Conservation (phyloP, 345 rosid species). For the Linum tenue region DNA sequence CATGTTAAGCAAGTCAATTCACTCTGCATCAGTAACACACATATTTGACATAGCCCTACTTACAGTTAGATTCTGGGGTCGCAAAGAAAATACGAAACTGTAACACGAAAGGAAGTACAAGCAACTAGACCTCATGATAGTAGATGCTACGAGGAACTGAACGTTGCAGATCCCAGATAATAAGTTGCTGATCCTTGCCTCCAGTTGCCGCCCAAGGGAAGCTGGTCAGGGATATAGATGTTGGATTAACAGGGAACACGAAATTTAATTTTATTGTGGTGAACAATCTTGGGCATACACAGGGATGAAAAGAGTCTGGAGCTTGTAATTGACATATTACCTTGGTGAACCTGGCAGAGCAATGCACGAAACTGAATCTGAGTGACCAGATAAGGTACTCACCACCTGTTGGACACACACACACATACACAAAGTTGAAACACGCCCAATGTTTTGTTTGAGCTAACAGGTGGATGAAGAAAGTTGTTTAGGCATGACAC, state of each 20-base stretch:
- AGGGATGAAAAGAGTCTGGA: too few species aligned
- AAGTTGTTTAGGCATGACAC: background rate
- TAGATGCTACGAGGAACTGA: constrained; percentile 61
- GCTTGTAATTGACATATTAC: constrained; percentile 18
- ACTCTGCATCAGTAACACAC: constrained; percentile 32
- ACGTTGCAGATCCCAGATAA: constrained; percentile 75
- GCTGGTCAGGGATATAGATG: constrained; percentile 18
- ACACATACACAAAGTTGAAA: background rate
- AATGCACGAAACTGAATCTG: constrained; percentile 65
- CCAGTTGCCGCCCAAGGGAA: constrained; percentile 78
- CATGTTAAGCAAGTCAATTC: constrained; percentile 72
- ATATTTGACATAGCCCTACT: background rate
- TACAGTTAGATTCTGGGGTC: background rate
- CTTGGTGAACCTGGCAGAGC: constrained; percentile 43
- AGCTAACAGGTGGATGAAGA: background rate
- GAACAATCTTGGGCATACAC: background rate
- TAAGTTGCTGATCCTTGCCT: constrained; percentile 73
- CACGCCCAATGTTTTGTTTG: too few species aligned
- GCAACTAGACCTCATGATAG: constrained; percentile 49
- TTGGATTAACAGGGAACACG: background rate
- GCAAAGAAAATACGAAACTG: background rate
- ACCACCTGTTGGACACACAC: constrained; percentile 48
- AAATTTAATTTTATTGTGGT: too few species aligned
- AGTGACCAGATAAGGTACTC: constrained; percentile 50
- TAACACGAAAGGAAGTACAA: background rate